Base-by-base conservation (phyloP, 805 yeast genomes). In the Schizosaccharomyces cryophilus region DNA sequence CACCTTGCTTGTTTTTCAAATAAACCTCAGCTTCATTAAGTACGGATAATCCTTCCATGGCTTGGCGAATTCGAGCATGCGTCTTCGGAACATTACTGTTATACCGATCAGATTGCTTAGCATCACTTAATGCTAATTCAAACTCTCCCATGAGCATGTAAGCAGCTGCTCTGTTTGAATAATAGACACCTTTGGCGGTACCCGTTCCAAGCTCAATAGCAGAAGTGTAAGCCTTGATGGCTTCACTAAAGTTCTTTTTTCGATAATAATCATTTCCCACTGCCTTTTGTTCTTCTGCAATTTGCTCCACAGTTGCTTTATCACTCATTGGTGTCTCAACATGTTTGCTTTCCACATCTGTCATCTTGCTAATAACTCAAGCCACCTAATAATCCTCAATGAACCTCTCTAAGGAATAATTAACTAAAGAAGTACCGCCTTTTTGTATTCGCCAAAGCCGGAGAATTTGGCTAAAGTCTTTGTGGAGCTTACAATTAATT, bases 141-240 rank as follows among this genome's bases (percentile, higher is more conserved):
- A 67, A 72, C 62, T 68, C 65, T 21, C 65, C 64, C 17, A 65
- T 64, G 60, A 73, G 74, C 69, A 71, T 67, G 56, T 65, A 64
- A 2, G 77, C 75, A 67, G 74, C 72, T 15, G 70, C 63, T 42
- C 77, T 65, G 66, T 74, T 74, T 13, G 75, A 74, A 47, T 68
- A 68, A 61, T 71, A 69, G 9, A 68, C 66, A 2, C 74, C 67
- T 61, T 68, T 69, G 38, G 62, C 62, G n/a, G 74, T 72, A 58
- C 69, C 75, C n/a, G 65, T 61, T 21, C 47, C 60, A 29, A 29
- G 26, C 29, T 61, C 64, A 26, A 65, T 60, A 17, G 66, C 66
- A 26, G 59, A 42, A 31, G 65, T 47, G 61, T 65, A 65, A 30
- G 31, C 56, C 42, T 66, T 66, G 11, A 74, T 62, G 15, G 77